Base-by-base conservation (phyloP, 2,329 filamentous ascomycete species). In the Myotisia sp. region DNA sequence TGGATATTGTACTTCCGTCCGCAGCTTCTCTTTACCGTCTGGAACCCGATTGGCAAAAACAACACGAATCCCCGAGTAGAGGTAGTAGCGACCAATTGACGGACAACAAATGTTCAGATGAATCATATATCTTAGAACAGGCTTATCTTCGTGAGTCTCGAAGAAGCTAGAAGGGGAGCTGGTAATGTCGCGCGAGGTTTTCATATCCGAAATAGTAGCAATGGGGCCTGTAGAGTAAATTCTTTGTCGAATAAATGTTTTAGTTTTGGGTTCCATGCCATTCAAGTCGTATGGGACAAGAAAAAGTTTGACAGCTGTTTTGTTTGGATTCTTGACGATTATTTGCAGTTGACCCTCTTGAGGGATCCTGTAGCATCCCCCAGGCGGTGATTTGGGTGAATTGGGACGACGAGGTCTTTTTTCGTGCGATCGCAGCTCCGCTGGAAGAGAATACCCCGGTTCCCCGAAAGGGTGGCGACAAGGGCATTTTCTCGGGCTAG, bases 41-140 rank as follows among this genome's bases (percentile, higher is more conserved):
- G 90, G 87, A 0, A 94, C 87, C 17, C 90, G 75, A 52, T 95
- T 95, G 35, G 90, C 90, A 53, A 98, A 98, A 3, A 98, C 87
- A 22, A 95, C 83, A 9, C 90, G 76, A 38, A 95, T 80, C 47
- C 74, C 84, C 48, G 90, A 92, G 62, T 95, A 90, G 4, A 98
- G 65, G 48, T 85, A 95, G 54, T 77, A 92, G 8, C 86, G 75
- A 4, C 82, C 84, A 42, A 77, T 80, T 0, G 77, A 74, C 1
- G 84, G 79, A 48, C 79, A 87, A 58, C 87, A 95, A 37, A 98
- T 90, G 52, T 95, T 84, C 33, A 98, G 52, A 51, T 98, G 90
- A 35, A 93, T 75, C 12, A 98, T 68, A 55, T 98, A 95, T 33
- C 90, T 74, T 23, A 98, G 63, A 13, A 79, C 80, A 0, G 84